Evolutionary conservation across 2,329 filamentous ascomycete species (phyloP), one percentile per base, ranked within the genome.

Genomic region (Stemphylium vesicarium): DNA sequence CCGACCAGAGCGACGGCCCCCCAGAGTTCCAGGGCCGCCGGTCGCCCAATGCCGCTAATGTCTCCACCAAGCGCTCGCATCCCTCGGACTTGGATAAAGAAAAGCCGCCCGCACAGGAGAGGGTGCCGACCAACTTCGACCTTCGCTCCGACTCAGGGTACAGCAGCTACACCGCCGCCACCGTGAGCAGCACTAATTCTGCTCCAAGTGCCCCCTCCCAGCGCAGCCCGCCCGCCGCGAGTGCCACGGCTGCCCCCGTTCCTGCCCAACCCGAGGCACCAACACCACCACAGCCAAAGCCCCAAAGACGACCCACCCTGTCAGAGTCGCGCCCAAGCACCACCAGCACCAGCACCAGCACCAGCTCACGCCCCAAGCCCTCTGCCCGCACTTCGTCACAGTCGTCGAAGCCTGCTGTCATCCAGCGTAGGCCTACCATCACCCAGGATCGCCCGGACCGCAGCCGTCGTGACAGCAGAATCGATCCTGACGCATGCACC

Each of bases 81-180:
- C 75, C 71, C 62, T 72, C 66, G 32, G 64, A 72, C 63, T 45
- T 77, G 64, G 65, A 69, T 62, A 57, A 65, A 64, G 63, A 67
- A 62, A 71, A 69, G 67, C 56, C 67, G 47, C 59, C 66, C 35
- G 56, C 47, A 20, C 53, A 53, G 35, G 64, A 69, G 43, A 65
- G 65, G 53, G 63, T 61, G 53, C 56, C 58, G 33, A 50, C 62
- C 59, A 72, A 73, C 62, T 74, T 77, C 56, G 81, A 84, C 72
- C 76, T 78, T 68, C 79, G 80, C 64, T 85, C 81, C 75, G 85
- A 88, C 75, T 86, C 84, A 62, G 84, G 84, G 65, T 86, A 86
- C 78, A 85, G 83, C 60, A 86, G 83, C 77, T 80, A 81, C 67
- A 84, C 83, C 65, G 79, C 78, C 62, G 79, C 81, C 60, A 81